Evolutionary conservation across 106 monocot species (phyloP).

Genomic region (Amphibolis antarctica): DNA sequence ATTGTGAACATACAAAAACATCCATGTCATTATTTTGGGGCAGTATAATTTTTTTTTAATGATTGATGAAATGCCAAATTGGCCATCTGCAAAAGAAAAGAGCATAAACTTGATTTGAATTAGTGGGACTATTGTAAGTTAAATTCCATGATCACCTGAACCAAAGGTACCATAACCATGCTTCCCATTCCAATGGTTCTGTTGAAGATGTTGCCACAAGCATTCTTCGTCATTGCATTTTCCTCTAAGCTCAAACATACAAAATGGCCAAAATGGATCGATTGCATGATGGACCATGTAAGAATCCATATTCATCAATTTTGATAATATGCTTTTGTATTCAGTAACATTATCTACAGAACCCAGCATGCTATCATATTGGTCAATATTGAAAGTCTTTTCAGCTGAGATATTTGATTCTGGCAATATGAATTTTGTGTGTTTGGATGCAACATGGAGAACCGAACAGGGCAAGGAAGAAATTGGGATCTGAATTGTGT

Average conservation of each 20-base stretch:
- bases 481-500: background rate
- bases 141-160: slow-evolving; percentile 24
- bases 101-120: background rate
- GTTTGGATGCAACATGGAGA: slow-evolving; percentile 26
- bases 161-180: slow-evolving; percentile 5
- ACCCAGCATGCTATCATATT: slow-evolving; percentile 1
- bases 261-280: slow-evolving; percentile 85
- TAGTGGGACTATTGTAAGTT: background rate
- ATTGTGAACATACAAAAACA: slow-evolving; percentile 22
- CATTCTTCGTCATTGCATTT: slow-evolving; percentile 94
- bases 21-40: slow-evolving; percentile 4
- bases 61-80: slow-evolving; percentile 2
- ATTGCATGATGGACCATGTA: slow-evolving; percentile 18
- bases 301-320: slow-evolving; percentile 3
- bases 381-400: background rate
- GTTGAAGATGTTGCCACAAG: slow-evolving; percentile 55
- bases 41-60: slow-evolving; percentile 16
- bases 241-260: slow-evolving; percentile 93
- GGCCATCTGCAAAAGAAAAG: slow-evolving; percentile 23
- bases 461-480: slow-evolving; percentile 11
- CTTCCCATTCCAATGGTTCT: slow-evolving; percentile 21
- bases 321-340: slow-evolving; percentile 4
- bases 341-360: background rate
- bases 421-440: slow-evolving; percentile 22
- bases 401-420: background rate